phyloP scores from a whole-genome alignment of 2,329 filamentous ascomycete genomes.

The Fusarium veterinarium region DNA sequence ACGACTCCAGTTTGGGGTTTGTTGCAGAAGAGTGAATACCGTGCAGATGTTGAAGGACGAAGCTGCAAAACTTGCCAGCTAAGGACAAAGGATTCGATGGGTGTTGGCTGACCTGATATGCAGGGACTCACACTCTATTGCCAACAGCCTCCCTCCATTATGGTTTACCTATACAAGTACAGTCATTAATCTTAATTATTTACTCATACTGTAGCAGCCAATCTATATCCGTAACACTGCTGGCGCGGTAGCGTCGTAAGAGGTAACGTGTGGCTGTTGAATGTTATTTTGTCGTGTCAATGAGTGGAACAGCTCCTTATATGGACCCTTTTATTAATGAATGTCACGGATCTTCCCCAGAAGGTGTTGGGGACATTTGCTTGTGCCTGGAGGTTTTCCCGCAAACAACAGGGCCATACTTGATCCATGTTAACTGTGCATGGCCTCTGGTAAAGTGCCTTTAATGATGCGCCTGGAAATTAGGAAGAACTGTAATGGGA shows the following conservation, averaged over 20 bases:
- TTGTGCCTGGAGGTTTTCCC: constrained; percentile 15
- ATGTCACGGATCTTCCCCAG: constrained; percentile 10
- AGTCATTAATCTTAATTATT: background rate
- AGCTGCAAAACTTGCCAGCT: background rate
- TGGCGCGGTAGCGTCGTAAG: constrained; percentile 24
- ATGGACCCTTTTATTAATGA: constrained; percentile 5
- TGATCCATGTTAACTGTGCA: constrained; percentile 44
- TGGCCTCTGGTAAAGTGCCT: constrained; percentile 36
- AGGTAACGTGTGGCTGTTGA: constrained; percentile 23
- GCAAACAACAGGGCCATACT: constrained; percentile 19
- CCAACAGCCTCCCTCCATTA: background rate
- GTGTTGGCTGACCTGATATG: constrained; percentile 6
- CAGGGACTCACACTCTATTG: constrained; percentile 11
- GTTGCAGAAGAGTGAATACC: background rate
- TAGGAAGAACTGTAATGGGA: constrained; percentile 25
- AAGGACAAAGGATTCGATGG: constrained; percentile 3
- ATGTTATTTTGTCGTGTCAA: background rate
- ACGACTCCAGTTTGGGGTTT: background rate
- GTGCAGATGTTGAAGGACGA: background rate
- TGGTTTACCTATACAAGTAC: background rate
- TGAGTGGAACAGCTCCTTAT: constrained; percentile 25
- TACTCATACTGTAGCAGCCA: constrained; percentile 36
- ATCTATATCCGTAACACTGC: constrained; percentile 28
- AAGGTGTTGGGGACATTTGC: constrained; percentile 8
- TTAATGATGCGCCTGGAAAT: constrained; percentile 36